Conservation (phyloP, 495 filamentous ascomycete genomes). For the Hypoxylon perforatum region DNA sequence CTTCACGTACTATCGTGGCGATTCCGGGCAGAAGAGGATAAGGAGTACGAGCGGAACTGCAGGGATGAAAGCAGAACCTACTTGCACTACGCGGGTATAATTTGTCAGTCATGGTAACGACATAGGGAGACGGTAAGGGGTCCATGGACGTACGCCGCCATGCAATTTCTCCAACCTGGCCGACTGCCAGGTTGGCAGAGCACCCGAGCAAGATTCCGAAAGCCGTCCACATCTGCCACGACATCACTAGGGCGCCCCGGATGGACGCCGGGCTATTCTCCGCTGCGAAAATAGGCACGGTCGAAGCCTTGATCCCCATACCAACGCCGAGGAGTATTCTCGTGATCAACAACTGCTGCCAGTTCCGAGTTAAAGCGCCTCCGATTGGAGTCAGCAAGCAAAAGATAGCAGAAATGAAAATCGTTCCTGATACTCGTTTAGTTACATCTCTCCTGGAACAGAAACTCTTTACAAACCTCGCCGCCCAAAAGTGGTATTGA, state of each 20-base stretch:
- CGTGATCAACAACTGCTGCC: slow-evolving; percentile 67
- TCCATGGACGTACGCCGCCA: slow-evolving; percentile 60
- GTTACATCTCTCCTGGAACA: neutral
- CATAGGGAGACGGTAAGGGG: neutral
- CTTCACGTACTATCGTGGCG: slow-evolving; percentile 76
- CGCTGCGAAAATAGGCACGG: slow-evolving; percentile 71
- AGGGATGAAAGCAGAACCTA: slow-evolving; percentile 77
- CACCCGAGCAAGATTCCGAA: slow-evolving; percentile 72
- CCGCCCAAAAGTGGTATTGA: slow-evolving; percentile 66
- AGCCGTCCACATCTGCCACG: slow-evolving; percentile 69
- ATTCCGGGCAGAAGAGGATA: slow-evolving; percentile 75
- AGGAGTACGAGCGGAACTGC: slow-evolving; percentile 71
- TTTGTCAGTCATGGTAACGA: neutral
- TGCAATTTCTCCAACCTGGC: slow-evolving; percentile 63
- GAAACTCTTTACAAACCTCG: slow-evolving; percentile 52
- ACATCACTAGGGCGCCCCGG: slow-evolving; percentile 72
- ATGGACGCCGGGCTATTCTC: slow-evolving; percentile 70
- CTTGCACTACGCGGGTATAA: slow-evolving; percentile 54
- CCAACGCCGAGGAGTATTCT: slow-evolving; percentile 72
- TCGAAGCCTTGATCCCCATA: slow-evolving; percentile 73
- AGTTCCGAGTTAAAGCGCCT: slow-evolving; percentile 64
- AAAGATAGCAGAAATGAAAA: slow-evolving; percentile 70
- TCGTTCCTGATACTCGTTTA: slow-evolving; percentile 49
- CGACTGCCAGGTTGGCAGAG: slow-evolving; percentile 69
- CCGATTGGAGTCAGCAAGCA: slow-evolving; percentile 69